Evolutionary conservation across 805 yeast species (phyloP).

Genomic region (Hanseniaspora lachancei): DNA sequence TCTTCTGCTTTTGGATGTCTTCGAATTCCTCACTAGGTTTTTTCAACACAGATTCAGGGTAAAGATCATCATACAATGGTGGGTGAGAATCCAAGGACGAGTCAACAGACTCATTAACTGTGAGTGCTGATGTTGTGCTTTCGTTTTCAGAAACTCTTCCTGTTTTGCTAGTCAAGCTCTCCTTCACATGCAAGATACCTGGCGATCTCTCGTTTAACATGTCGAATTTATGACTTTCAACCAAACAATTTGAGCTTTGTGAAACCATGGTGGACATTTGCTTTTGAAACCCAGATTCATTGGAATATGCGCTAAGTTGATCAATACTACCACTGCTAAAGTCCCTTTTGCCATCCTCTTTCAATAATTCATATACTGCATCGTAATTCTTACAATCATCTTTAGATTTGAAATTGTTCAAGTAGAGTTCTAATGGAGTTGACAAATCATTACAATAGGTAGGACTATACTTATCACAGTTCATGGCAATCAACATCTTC

Average conservation of each 20-base stretch:
- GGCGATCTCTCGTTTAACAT: background rate
- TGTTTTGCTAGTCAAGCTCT: background rate
- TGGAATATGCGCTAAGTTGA: constrained; percentile 24
- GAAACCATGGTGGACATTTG: constrained; percentile 27
- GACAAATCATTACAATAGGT: constrained; percentile 14
- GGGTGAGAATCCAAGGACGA: constrained; percentile 9
- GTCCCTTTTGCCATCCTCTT: constrained; percentile 18
- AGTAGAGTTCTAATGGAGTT: constrained; percentile 26
- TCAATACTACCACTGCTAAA: constrained; percentile 22
- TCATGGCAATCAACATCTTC: constrained; percentile 46
- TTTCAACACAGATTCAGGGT: constrained; percentile 12
- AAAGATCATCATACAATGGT: constrained; percentile 12
- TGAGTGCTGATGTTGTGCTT: constrained; percentile 7
- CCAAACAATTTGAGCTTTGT: background rate
- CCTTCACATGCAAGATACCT: background rate
- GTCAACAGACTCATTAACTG: background rate
- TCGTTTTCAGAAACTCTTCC: constrained; percentile 1
- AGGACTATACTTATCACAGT: constrained; percentile 35
- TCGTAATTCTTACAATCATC: constrained; percentile 13
- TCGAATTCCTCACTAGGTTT: constrained; percentile 11
- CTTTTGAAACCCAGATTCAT: constrained; percentile 22
- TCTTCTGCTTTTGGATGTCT: background rate
- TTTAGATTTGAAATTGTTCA: constrained; percentile 22
- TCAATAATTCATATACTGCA: constrained; percentile 12
- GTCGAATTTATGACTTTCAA: background rate